These are phyloP conservation scores for Raphanus hybrid DNA, from an alignment of 441 rosid genomes.

Conservation along the genomic window DNA sequence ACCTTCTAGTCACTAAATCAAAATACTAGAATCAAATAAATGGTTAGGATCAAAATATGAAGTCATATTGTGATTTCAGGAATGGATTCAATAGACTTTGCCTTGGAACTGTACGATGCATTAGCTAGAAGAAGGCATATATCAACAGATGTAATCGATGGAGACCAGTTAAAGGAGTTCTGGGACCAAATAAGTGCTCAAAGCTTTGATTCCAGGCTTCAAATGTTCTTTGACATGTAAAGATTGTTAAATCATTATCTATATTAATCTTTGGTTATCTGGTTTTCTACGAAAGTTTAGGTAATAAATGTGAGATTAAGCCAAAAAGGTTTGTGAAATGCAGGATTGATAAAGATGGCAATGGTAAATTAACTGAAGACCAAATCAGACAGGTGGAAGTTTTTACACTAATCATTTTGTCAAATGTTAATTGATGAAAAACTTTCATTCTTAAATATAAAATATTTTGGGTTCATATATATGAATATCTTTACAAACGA, in stretches of 20 bases:
- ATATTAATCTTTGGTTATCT: neutral
- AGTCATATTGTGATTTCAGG: constrained; percentile 36
- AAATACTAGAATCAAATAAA: neutral
- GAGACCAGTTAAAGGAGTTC: constrained; percentile 44
- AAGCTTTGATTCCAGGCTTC: constrained; percentile 17
- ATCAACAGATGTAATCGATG: constrained; percentile 43
- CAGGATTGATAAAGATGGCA: constrained; percentile 63
- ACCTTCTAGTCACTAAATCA: no score
- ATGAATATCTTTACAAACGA: neutral
- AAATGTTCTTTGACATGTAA: neutral
- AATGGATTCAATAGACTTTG: constrained; percentile 54
- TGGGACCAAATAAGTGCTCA: constrained; percentile 59
- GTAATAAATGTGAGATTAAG: neutral
- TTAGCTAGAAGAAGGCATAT: constrained; percentile 48
- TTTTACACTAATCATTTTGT: neutral
- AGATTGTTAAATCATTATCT: neutral
- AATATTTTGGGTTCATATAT: no score
- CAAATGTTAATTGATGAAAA: no score
- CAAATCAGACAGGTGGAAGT: constrained; percentile 56
- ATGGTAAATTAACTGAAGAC: constrained; percentile 56
- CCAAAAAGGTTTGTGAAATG: constrained; percentile 4
- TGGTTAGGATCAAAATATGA: neutral
- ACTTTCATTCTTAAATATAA: no score
- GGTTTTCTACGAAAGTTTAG: neutral
- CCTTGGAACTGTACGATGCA: constrained; percentile 52